phyloP scores from a whole-genome alignment of 2,329 filamentous ascomycete species.

The Sclerotinia subarctica region DNA sequence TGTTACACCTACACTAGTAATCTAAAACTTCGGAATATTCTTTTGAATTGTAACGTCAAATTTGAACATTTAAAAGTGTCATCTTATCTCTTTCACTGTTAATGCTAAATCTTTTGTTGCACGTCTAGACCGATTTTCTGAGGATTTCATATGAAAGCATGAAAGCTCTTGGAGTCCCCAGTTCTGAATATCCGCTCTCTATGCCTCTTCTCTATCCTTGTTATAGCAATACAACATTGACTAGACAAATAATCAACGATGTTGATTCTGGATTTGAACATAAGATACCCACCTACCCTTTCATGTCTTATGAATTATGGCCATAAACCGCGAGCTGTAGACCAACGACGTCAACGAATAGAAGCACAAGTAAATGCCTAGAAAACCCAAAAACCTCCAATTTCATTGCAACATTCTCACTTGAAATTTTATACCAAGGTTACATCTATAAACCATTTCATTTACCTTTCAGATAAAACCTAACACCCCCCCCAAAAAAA shows the following conservation, averaged over 20 bases:
- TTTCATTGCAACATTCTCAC: neutral
- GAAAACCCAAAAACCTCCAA: too few species aligned
- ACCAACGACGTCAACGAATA: too few species aligned
- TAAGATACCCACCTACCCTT: neutral
- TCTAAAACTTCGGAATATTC: neutral
- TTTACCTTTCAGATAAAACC: too few species aligned
- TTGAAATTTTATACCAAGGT: neutral
- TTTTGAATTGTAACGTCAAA: neutral
- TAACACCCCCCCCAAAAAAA: neutral
- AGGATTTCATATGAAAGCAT: neutral
- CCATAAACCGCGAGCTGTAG: too few species aligned
- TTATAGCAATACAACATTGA: neutral
- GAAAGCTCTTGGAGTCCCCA: neutral
- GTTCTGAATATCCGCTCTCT: neutral
- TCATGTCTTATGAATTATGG: neutral
- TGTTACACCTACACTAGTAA: neutral
- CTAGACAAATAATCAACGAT: neutral
- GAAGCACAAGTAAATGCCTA: too few species aligned
- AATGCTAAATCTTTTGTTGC: neutral
- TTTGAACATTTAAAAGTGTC: neutral
- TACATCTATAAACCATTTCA: neutral
- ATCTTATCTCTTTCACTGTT: neutral
- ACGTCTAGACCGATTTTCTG: neutral
- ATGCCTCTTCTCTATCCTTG: too few species aligned
- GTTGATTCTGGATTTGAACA: neutral